Conservation (phyloP, 805 yeast species). For the Yamadazyma paraphyllophila region DNA sequence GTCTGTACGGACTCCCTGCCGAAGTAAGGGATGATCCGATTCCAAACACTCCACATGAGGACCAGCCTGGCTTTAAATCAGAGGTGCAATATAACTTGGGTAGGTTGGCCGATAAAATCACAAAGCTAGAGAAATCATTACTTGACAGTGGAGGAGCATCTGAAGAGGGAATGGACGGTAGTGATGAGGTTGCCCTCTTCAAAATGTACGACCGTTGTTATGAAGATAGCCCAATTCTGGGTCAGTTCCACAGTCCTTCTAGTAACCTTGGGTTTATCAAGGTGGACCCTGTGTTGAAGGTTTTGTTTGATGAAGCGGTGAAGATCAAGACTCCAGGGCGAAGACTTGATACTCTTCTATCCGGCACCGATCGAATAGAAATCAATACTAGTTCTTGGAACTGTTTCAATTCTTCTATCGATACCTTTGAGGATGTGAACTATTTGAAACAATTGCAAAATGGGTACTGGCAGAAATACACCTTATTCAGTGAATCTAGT, state of each 20-base stretch:
- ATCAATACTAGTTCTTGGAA: not conserved
- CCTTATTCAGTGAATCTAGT: not conserved
- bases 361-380: not conserved
- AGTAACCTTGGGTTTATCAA: not conserved
- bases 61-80: not conserved
- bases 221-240: not conserved
- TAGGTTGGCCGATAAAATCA: slow-evolving; percentile 1
- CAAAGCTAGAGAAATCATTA: not conserved
- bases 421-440: not conserved
- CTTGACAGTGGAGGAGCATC: not conserved
- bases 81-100: not conserved
- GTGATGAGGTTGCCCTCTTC: slow-evolving; percentile 5
- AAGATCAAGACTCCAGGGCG: not conserved
- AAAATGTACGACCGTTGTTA: slow-evolving; percentile 1
- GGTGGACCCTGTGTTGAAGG: not conserved
- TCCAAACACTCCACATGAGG: not conserved
- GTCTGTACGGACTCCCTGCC: slow-evolving; percentile 2
- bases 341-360: not conserved
- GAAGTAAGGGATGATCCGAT: not conserved
- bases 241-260: not conserved
- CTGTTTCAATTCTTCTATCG: not conserved
- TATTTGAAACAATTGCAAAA: not conserved
- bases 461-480: slow-evolving; percentile 1
- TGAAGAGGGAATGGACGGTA: slow-evolving; percentile 2
- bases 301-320: not conserved